A percentile compares a stretch with the other conserved stretches of the same genome.
These are phyloP conservation scores for Zopfia rhizophila DNA, from an alignment of 2,329 filamentous ascomycete genomes.

Conservation along the genomic window DNA sequence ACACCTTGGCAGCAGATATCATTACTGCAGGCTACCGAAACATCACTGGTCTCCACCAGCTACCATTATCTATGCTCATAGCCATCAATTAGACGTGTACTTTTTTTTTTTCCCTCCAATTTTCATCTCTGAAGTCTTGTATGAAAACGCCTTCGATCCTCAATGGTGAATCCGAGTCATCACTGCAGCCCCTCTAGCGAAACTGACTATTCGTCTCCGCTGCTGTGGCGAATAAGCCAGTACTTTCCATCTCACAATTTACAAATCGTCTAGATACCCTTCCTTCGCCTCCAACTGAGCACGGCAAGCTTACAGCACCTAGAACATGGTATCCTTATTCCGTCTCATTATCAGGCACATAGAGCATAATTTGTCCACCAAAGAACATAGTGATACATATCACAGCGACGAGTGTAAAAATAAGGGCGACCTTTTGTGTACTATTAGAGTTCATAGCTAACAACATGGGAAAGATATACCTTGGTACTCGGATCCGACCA, in stretches of 20 bases:
- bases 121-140: too few relatives aligned
- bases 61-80: too few relatives aligned
- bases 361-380: constrained; percentile 33
- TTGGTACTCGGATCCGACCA: constrained; percentile 47
- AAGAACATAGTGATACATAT: constrained; percentile 31
- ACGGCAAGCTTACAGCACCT: neutral
- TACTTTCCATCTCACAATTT: neutral
- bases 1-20: too few relatives aligned
- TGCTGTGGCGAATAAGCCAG: neutral
- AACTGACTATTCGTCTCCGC: neutral
- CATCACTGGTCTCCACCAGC: too few relatives aligned
- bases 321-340: neutral
- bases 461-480: constrained; percentile 17
- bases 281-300: neutral
- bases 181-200: neutral
- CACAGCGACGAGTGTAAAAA: constrained; percentile 29
- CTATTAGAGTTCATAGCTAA: too few relatives aligned
- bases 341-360: neutral
- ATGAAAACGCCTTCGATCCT: too few relatives aligned
- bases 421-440: constrained; percentile 30
- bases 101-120: too few relatives aligned
- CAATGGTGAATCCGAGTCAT: too few relatives aligned
- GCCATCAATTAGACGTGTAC: too few relatives aligned
- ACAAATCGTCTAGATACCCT: neutral
- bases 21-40: too few relatives aligned